Percentiles rank a stretch among this genome's conserved stretches.
These are phyloP conservation scores for Jackrogersella minutella DNA, from an alignment of 495 filamentous ascomycete genomes.

Conservation along the genomic window DNA sequence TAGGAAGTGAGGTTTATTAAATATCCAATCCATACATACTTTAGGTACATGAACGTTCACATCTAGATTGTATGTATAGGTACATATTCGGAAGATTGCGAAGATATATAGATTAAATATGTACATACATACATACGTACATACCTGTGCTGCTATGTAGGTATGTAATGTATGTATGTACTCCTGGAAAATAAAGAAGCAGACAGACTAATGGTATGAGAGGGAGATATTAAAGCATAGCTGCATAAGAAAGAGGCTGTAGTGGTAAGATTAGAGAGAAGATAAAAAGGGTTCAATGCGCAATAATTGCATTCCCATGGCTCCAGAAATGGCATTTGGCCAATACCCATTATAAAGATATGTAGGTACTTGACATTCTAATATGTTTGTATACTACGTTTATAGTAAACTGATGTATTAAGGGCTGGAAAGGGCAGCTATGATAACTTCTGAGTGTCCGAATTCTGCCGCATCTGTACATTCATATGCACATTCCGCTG, in stretches of 20 bases:
- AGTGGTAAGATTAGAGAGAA: constrained; percentile 5
- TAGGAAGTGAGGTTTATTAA: constrained; percentile 9
- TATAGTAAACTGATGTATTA: constrained; percentile 9
- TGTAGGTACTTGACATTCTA: constrained; percentile 5
- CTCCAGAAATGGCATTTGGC: constrained; percentile 39
- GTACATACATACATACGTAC: background rate
- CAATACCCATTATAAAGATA: constrained; percentile 32
- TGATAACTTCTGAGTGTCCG: constrained; percentile 21
- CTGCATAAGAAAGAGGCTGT: background rate
- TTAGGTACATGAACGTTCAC: background rate
- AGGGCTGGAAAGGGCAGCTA: constrained; percentile 23
- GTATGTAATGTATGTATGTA: constrained; percentile 1
- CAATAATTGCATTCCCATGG: constrained; percentile 33
- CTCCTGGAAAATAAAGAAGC: too few relatives aligned
- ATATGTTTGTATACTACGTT: constrained; percentile 4
- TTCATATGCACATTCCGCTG: constrained; percentile 31
- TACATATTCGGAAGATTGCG: constrained; percentile 39
- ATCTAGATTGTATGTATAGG: constrained; percentile 8
- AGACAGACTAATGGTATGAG: background rate
- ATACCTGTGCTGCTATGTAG: too few relatives aligned
- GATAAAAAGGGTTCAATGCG: constrained; percentile 24
- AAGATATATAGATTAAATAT: constrained; percentile 11
- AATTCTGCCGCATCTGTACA: constrained; percentile 34
- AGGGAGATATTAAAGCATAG: background rate
- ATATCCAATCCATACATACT: background rate